phyloP scores from a whole-genome alignment of 2,329 filamentous ascomycete genomes.

The Talaromyces verruculosus region DNA sequence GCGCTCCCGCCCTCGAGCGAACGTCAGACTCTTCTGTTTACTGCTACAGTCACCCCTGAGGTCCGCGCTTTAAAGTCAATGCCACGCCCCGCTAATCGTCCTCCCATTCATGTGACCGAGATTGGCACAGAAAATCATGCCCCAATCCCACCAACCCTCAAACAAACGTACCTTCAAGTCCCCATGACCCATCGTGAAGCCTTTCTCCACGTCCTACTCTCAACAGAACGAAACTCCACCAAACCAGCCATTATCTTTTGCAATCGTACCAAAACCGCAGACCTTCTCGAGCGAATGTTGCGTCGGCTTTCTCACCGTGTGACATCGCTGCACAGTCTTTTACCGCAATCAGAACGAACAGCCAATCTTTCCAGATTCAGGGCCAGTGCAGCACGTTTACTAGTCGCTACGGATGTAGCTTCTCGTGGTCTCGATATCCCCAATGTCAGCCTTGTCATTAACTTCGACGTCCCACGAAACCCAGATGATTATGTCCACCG shows the following conservation, averaged over 20 bases:
- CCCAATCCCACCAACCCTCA: constrained; percentile 73
- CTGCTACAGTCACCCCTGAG: constrained; percentile 90
- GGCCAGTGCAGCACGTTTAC: constrained; percentile 79
- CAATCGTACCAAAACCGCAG: constrained; percentile 86
- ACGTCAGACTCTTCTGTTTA: constrained; percentile 94
- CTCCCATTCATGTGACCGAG: constrained; percentile 84
- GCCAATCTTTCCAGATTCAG: constrained; percentile 90
- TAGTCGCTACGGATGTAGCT: constrained; percentile 94
- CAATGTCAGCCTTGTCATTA: constrained; percentile 83
- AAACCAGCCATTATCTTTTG: constrained; percentile 90
- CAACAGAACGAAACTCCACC: constrained; percentile 70
- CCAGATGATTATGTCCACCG: constrained; percentile 97
- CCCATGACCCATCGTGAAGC: constrained; percentile 92
- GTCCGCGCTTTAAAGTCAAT: constrained; percentile 81
- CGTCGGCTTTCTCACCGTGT: constrained; percentile 84
- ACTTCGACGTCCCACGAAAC: constrained; percentile 94
- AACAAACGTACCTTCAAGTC: constrained; percentile 82
- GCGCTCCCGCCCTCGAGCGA: constrained; percentile 73
- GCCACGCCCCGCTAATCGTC: constrained; percentile 66
- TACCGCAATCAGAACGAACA: constrained; percentile 80
- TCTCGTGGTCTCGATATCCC: constrained; percentile 94
- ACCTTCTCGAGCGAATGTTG: constrained; percentile 83
- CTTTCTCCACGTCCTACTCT: constrained; percentile 85
- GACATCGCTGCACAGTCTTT: constrained; percentile 82
- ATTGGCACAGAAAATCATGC: constrained; percentile 69